Conservation (phyloP, 2,329 filamentous ascomycete species). For the Colletotrichum sp. region DNA sequence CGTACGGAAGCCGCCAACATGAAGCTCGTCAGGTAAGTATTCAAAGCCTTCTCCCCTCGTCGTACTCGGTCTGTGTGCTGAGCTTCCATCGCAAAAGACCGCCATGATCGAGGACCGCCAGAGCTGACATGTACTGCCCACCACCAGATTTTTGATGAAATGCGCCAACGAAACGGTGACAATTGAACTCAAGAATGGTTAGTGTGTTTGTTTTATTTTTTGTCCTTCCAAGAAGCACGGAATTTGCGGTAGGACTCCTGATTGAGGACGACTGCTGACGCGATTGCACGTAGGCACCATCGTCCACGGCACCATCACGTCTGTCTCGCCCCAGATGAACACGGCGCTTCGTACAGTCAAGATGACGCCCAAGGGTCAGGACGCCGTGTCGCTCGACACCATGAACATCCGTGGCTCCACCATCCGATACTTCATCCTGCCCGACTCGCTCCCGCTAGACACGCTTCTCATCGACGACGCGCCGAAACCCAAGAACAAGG, state of each 20-base stretch:
- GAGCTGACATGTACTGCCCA: slow-evolving; percentile 32
- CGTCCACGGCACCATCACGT: slow-evolving; percentile 94
- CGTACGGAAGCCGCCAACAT: slow-evolving; percentile 60
- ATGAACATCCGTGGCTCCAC: slow-evolving; percentile 98
- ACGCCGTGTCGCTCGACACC: slow-evolving; percentile 86
- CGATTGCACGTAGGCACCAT: slow-evolving; percentile 73
- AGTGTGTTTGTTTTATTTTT: slow-evolving; percentile 12
- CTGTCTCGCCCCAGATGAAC: slow-evolving; percentile 98
- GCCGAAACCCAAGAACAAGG: slow-evolving; percentile 99
- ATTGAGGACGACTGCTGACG: neutral
- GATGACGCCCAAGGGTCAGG: slow-evolving; percentile 90
- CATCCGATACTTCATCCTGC: slow-evolving; percentile 95
- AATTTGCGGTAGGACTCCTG: neutral
- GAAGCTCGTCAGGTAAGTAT: slow-evolving; percentile 93
- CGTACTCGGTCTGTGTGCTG: slow-evolving; percentile 24
- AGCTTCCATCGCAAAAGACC: neutral
- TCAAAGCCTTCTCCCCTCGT: slow-evolving; percentile 28
- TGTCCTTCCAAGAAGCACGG: neutral
- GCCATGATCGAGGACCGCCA: neutral
- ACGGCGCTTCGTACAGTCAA: slow-evolving; percentile 94
- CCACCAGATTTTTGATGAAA: slow-evolving; percentile 93
- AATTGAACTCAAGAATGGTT: slow-evolving; percentile 98
- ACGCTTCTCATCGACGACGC: slow-evolving; percentile 95
- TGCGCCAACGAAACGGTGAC: slow-evolving; percentile 98
- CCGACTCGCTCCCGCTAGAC: slow-evolving; percentile 93